Percentiles rank a stretch among this genome's conserved stretches.
These are phyloP conservation scores for Starmerella lactis-condensi DNA, from an alignment of 805 yeast species.

Conservation along the genomic window DNA sequence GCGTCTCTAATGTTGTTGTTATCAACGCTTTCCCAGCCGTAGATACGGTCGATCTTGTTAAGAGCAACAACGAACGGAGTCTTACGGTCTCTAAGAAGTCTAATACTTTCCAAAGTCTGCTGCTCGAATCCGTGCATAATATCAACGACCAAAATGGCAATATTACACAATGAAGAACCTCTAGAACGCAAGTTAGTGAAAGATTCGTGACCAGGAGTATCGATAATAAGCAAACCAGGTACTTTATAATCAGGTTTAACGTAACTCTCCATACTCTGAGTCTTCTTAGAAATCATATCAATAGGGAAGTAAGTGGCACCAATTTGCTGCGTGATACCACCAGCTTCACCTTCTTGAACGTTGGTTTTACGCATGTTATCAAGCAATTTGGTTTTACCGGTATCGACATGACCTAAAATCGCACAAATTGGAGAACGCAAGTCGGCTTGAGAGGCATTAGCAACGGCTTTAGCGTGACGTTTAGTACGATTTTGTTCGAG, in stretches of 20 bases:
- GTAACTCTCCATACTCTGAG: conserved; percentile 72
- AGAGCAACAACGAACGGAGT: conserved; percentile 96
- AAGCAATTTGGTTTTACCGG: conserved; percentile 93
- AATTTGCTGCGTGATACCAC: conserved; percentile 99
- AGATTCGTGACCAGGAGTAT: conserved; percentile 99
- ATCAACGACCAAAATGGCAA: conserved; percentile 94
- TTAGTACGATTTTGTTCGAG: conserved; percentile 26
- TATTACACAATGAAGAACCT: conserved; percentile 97
- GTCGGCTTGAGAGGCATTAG: conserved; percentile 29
- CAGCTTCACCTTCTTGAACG: conserved; percentile 99
- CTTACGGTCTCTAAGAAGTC: conserved; percentile 82
- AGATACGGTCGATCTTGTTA: conserved; percentile 92
- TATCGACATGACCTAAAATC: conserved; percentile 98
- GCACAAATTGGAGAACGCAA: conserved; percentile 98
- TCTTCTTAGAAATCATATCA: conserved; percentile 77
- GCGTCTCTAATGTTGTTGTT: conserved; percentile 95
- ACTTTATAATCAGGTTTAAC: conserved; percentile 73
- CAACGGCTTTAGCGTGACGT: conserved; percentile 23
- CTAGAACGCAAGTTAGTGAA: conserved; percentile 93
- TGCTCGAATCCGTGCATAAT: conserved; percentile 98
- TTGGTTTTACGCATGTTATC: conserved; percentile 97
- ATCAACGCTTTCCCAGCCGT: conserved; percentile 81
- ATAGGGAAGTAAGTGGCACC: conserved; percentile 99
- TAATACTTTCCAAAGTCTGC: conserved; percentile 88
- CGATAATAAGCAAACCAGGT: conserved; percentile 91